Conservation (phyloP, 2,329 filamentous ascomycete species). For the Aspergillus sp. region DNA sequence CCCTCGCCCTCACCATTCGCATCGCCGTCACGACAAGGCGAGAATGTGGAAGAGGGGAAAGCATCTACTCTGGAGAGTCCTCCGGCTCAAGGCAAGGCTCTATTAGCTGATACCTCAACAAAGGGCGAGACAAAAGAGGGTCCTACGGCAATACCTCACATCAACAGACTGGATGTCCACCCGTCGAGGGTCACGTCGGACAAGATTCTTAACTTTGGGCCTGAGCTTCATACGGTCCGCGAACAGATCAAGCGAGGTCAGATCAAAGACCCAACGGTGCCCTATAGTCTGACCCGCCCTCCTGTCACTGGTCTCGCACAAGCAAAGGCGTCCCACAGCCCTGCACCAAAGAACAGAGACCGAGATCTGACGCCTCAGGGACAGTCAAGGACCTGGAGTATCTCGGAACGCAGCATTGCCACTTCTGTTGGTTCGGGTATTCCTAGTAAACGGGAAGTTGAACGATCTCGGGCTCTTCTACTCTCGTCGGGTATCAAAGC, state of each 20-base stretch:
- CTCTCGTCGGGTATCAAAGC: conserved; percentile 88
- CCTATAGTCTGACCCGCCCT: conserved; percentile 34
- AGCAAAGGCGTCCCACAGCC: conserved; percentile 33
- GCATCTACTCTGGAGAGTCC: conserved; percentile 16
- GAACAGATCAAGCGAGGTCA: conserved; percentile 21
- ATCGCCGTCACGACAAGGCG: conserved; percentile 45
- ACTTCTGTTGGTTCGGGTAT: conserved; percentile 33
- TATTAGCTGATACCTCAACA: conserved; percentile 9
- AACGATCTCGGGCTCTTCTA: conserved; percentile 73
- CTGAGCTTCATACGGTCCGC: conserved; percentile 21
- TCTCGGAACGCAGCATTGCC: conserved; percentile 50
- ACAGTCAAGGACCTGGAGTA: conserved; percentile 57
- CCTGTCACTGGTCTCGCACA: conserved; percentile 48
- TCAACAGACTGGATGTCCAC: conserved; percentile 11
- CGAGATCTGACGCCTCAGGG: conserved; percentile 35
- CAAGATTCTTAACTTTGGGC: conserved; percentile 31
- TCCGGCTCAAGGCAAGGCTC: conserved; percentile 8
- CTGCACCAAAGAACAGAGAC: conserved; percentile 27
- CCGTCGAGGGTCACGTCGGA: conserved; percentile 14
- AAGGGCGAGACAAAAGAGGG: conserved; percentile 13
- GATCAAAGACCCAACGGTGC: conserved; percentile 28
- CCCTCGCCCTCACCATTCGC: conserved; percentile 53
- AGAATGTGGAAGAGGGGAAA: conserved; percentile 28
- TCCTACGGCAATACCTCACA: conserved; percentile 6
- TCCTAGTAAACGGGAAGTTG: conserved; percentile 70